These are phyloP conservation scores for Graphiopsis chlorocephala DNA, from an alignment of 2,329 filamentous ascomycete genomes.

Conservation along the genomic window DNA sequence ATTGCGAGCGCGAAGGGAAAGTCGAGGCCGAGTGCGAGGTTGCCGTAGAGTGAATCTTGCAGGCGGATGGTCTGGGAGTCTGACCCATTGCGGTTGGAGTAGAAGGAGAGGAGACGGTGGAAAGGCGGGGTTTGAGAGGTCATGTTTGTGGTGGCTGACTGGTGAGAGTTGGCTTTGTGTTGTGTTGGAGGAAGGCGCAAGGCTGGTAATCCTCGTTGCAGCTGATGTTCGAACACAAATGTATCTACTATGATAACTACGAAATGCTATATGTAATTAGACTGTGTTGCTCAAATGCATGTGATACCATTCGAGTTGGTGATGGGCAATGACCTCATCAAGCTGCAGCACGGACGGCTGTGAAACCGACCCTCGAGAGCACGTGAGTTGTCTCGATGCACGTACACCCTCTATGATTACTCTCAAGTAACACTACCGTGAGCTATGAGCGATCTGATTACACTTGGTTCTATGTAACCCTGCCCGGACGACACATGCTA, in stretches of 20 bases:
- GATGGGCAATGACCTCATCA: conserved; percentile 7
- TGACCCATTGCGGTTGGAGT: conserved; percentile 31
- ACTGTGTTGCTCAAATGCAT: neutral
- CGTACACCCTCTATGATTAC: neutral
- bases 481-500: neutral
- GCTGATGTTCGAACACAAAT: too few species aligned
- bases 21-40: conserved; percentile 38
- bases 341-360: neutral
- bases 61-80: conserved; percentile 35
- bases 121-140: conserved; percentile 27
- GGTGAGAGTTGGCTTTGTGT: neutral
- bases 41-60: conserved; percentile 35
- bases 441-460: neutral
- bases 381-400: neutral
- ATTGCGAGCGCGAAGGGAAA: conserved; percentile 36
- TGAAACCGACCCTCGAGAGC: too few species aligned
- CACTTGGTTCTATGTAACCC: neutral
- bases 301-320: neutral
- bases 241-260: neutral
- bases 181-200: neutral
- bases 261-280: neutral
- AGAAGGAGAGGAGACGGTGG: conserved; percentile 38
- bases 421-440: neutral
- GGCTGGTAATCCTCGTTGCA: neutral
- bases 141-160: conserved; percentile 3